Percentiles rank a stretch among this genome's conserved stretches.
phyloP scores from a whole-genome alignment of 257 asterid species.

The Ligustrum vulgare region DNA sequence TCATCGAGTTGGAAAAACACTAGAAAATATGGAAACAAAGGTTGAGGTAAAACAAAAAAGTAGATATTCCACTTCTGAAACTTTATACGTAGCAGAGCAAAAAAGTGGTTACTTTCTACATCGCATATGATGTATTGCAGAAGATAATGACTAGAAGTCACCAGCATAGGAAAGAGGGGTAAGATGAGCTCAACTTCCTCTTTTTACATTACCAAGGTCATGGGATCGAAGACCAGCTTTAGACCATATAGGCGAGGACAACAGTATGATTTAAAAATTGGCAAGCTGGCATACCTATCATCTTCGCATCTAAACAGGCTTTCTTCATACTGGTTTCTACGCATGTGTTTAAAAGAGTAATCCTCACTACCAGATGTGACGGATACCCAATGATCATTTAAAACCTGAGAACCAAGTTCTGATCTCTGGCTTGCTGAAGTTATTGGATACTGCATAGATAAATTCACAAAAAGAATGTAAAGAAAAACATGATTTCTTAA shows the following conservation, averaged over 20 bases:
- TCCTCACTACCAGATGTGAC: slow-evolving; percentile 99
- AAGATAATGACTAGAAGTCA: not conserved
- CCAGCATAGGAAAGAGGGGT: not conserved
- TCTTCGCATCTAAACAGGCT: slow-evolving; percentile 98
- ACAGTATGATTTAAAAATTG: not conserved
- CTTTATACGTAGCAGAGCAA: not conserved
- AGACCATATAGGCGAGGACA: not conserved
- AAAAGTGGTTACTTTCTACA: slow-evolving; percentile 5
- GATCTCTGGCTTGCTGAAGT: slow-evolving; percentile 88
- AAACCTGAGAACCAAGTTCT: slow-evolving; percentile 84
- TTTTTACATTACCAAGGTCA: slow-evolving; percentile 6
- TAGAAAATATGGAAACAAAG: slow-evolving; percentile 2
- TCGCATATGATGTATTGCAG: not conserved
- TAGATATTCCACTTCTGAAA: slow-evolving; percentile 16
- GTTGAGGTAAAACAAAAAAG: not conserved
- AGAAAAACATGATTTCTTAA: not conserved
- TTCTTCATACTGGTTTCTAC: slow-evolving; percentile 96
- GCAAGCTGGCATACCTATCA: slow-evolving; percentile 57
- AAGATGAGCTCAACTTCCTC: not conserved
- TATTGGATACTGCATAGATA: slow-evolving; percentile 78
- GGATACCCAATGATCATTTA: slow-evolving; percentile 94
- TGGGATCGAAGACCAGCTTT: not conserved
- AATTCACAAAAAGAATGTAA: not conserved
- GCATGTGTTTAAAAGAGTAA: slow-evolving; percentile 96
- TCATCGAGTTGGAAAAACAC: slow-evolving; percentile 2